Evolutionary conservation across 805 yeast species (phyloP).

Genomic region (Tetrapisispora pingtungensis): DNA sequence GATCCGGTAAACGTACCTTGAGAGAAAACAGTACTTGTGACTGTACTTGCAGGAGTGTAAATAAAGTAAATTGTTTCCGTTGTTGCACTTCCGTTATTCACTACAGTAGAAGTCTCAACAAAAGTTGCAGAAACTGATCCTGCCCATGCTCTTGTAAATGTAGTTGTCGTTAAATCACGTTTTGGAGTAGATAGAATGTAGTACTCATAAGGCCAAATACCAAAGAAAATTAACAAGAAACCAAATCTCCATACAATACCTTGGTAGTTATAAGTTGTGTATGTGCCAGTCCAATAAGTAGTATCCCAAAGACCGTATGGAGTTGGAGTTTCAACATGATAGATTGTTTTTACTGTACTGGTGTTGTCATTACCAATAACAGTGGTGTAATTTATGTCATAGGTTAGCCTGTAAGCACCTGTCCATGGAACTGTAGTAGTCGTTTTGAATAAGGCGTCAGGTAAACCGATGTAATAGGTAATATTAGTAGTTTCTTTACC

Average conservation of each 20-base stretch:
- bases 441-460: neutral
- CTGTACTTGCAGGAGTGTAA: neutral
- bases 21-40: neutral
- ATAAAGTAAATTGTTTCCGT: neutral
- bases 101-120: neutral
- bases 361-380: neutral
- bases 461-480: neutral
- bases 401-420: neutral
- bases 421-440: conserved; percentile 2
- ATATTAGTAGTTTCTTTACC: neutral
- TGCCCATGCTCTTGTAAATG: neutral
- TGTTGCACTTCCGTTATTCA: neutral
- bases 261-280: neutral
- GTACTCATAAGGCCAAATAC: conserved; percentile 1
- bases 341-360: conserved; percentile 3
- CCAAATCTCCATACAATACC: neutral
- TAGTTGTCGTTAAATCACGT: neutral
- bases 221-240: neutral
- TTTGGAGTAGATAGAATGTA: neutral
- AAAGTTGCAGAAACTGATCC: neutral
- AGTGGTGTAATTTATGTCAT: conserved; percentile 1
- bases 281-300: neutral
- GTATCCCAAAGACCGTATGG: neutral
- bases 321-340: conserved; percentile 7
- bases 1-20: neutral